Percentiles rank a stretch among this genome's conserved stretches.
phyloP scores from a whole-genome alignment of 495 filamentous ascomycete species.

The Penicillium angulare region DNA sequence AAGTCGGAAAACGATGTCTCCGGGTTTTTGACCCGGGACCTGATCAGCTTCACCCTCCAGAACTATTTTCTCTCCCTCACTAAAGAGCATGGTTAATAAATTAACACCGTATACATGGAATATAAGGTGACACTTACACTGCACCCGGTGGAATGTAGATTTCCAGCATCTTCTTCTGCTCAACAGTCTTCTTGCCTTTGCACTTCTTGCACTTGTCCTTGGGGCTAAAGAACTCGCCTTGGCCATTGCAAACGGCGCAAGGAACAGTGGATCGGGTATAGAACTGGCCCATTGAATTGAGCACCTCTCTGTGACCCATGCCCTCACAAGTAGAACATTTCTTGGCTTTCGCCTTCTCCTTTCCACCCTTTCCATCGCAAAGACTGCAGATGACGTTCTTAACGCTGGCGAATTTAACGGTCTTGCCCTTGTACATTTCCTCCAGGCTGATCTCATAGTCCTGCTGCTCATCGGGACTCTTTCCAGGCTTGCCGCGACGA shows the following conservation, averaged over 20 bases:
- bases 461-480: constrained; percentile 81
- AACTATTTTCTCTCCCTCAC: constrained; percentile 84
- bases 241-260: constrained; percentile 77
- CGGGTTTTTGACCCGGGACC: constrained; percentile 83
- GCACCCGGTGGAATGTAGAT: constrained; percentile 93
- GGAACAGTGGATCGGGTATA: constrained; percentile 69
- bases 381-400: constrained; percentile 85
- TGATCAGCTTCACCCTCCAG: constrained; percentile 95
- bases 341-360: constrained; percentile 85
- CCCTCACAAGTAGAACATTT: constrained; percentile 82
- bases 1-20: constrained; percentile 87
- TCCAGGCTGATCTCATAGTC: constrained; percentile 87
- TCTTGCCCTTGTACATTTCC: constrained; percentile 97
- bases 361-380: constrained; percentile 89
- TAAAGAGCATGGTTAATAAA: constrained; percentile 25
- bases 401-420: constrained; percentile 88
- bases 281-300: constrained; percentile 76
- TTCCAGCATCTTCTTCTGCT: constrained; percentile 89
- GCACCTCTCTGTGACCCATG: constrained; percentile 64
- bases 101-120: not conserved
- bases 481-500: constrained; percentile 57
- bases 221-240: constrained; percentile 80
- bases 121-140: constrained; percentile 37
- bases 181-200: constrained; percentile 79
- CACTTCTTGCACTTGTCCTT: constrained; percentile 99